Evolutionary conservation across 2,329 filamentous ascomycete genomes (phyloP), one percentile per base, ranked within the genome.

Genomic region (Colletotrichum gloeosporioides): DNA sequence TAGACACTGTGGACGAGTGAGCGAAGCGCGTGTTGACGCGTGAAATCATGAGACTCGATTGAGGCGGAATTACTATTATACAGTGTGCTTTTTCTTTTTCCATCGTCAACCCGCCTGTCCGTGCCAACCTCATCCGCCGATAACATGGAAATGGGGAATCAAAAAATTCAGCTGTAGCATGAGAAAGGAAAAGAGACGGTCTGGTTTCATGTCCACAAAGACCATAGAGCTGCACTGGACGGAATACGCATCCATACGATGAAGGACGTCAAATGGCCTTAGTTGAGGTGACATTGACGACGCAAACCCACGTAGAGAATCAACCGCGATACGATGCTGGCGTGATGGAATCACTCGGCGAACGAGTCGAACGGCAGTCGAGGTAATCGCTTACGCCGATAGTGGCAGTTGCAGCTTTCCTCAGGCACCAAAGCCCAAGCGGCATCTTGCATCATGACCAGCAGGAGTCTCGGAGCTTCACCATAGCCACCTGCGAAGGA

Each of bases 111-210:
- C 71, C 5, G 18, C 57, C 34, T 53, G 32, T 64, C 16, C 59
- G 10, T 49, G 25, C 18, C 44, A 53, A 22, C 65, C 16, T 63
- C 53, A 34, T 65, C 73, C n/a, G 36, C 61, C 67, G 44, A 34
- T 34, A 53, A 36, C 68, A 62, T 49, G 39, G 53, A 53, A 72
- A 53, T 84, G 82, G 79, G 83, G 82, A 79, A 83, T 83, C 63
- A 83, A 83, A 44, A 32, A 63, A 39, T 10, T 75, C 69, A 63
- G 31, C 57, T 57, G 34, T 32, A 27, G 55, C 68, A 63, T 63
- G 25, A 69, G 36, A 57, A 69, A 44, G n/a, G 34, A 63, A 64
- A 64, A n/a, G 59, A 39, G 39, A 61, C 63, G 63, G 65, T 27
- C 18, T 69, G 36, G 64, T 61, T 74, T 76, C 65, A 53, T 53